These are phyloP conservation scores for Pilatotrama ljubarskyi DNA, from an alignment of 768 basidiomycete species.

Conservation along the genomic window DNA sequence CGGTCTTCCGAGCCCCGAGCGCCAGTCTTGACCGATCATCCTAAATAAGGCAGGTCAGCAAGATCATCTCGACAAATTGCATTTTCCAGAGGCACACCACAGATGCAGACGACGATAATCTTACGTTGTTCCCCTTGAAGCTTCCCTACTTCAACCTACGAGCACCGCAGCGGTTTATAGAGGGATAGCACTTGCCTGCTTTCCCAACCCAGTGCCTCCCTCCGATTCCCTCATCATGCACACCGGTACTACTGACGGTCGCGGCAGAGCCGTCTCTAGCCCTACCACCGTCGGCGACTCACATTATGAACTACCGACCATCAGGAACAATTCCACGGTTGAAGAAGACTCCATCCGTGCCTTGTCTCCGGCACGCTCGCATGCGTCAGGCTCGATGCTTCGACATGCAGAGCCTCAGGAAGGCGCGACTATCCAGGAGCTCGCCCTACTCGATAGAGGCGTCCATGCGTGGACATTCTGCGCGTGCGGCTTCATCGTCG, in stretches of 20 bases:
- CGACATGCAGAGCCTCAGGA: slow-evolving; percentile 11
- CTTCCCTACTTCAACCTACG: not conserved
- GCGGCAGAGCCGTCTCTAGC: too few species aligned
- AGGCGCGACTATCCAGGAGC: slow-evolving; percentile 21
- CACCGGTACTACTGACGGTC: too few species aligned
- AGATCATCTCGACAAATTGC: slow-evolving; percentile 6
- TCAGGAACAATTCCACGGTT: not conserved
- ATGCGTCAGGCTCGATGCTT: slow-evolving; percentile 6
- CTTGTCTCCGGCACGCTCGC: slow-evolving; percentile 2
- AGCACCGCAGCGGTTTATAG: not conserved
- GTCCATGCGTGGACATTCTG: slow-evolving; percentile 27
- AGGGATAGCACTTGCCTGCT: too few species aligned
- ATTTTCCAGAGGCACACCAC: not conserved
- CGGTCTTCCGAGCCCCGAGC: not conserved
- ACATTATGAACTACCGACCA: not conserved
- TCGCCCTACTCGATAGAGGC: slow-evolving; percentile 23
- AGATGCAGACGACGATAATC: not conserved
- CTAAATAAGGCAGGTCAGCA: slow-evolving; percentile 2
- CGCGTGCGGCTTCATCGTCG: slow-evolving; percentile 23
- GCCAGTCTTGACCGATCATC: not conserved
- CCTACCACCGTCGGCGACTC: not conserved
- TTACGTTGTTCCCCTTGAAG: not conserved
- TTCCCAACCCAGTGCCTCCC: too few species aligned
- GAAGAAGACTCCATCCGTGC: not conserved
- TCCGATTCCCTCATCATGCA: too few species aligned